phyloP scores from a whole-genome alignment of 2,329 filamentous ascomycete species.

The Cercospora sojina region DNA sequence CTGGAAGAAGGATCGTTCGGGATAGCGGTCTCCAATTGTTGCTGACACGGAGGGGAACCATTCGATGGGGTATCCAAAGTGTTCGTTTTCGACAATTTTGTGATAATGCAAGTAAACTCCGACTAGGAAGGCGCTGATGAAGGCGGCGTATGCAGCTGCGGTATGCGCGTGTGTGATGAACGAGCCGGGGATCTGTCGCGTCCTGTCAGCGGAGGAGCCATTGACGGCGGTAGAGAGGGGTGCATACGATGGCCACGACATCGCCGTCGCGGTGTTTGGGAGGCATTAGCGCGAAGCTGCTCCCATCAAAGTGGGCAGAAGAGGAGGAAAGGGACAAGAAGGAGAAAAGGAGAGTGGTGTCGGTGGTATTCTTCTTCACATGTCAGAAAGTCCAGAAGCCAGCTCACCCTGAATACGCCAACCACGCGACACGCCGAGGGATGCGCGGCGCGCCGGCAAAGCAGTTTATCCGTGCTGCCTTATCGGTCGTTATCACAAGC shows the following conservation, averaged over 20 bases:
- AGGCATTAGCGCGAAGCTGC: slow-evolving; percentile 48
- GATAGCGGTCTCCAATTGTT: slow-evolving; percentile 95
- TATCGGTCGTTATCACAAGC: background rate
- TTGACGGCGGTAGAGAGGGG: background rate
- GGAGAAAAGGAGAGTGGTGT: slow-evolving; percentile 8
- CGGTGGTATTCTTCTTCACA: slow-evolving; percentile 14
- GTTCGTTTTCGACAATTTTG: slow-evolving; percentile 95
- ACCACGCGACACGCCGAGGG: slow-evolving; percentile 3
- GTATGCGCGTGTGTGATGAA: slow-evolving; percentile 93
- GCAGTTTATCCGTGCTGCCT: background rate
- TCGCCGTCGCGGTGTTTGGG: slow-evolving; percentile 63
- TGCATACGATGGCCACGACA: slow-evolving; percentile 58
- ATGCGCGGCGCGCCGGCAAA: background rate
- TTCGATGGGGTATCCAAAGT: slow-evolving; percentile 59
- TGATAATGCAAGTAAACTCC: slow-evolving; percentile 80
- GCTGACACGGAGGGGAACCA: slow-evolving; percentile 52
- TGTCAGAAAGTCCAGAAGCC: slow-evolving; percentile 7
- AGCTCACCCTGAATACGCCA: background rate
- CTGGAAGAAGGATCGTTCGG: slow-evolving; percentile 95
- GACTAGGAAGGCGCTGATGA: slow-evolving; percentile 79
- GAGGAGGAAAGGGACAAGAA: slow-evolving; percentile 13
- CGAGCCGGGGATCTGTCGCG: slow-evolving; percentile 67
- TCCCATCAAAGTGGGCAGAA: slow-evolving; percentile 15
- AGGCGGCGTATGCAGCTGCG: slow-evolving; percentile 76
- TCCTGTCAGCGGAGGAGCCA: slow-evolving; percentile 3